Percentiles rank a stretch among this genome's conserved stretches.
Conservation (phyloP, 169 alveolate species). For the Plasmodium vivax region DNA sequence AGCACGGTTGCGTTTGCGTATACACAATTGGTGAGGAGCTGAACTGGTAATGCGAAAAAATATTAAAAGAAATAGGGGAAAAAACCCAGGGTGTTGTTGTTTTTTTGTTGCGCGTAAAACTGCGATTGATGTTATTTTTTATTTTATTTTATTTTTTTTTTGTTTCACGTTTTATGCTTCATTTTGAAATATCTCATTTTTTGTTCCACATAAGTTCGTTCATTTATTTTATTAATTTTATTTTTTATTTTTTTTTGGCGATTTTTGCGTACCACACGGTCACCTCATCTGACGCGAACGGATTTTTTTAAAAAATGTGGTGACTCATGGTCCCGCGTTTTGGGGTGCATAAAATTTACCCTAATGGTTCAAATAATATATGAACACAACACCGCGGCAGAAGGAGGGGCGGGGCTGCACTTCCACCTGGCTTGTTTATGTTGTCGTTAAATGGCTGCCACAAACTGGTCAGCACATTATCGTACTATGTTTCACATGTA, state of each 20-base stretch:
- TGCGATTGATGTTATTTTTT: background rate
- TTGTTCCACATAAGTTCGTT: background rate
- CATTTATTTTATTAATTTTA: background rate
- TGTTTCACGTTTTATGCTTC: background rate
- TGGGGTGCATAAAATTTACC: background rate
- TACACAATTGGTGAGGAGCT: background rate
- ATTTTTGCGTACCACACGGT: background rate
- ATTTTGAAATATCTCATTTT: background rate
- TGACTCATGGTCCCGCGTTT: background rate
- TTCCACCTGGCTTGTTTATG: background rate
- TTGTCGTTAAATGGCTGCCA: background rate
- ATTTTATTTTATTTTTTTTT: background rate
- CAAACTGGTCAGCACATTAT: background rate
- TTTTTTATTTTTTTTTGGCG: background rate
- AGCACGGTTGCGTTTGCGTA: background rate
- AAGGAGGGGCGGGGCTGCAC: background rate
- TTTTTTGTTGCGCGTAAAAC: background rate
- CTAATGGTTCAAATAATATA: background rate
- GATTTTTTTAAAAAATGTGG: background rate
- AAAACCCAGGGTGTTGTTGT: background rate
- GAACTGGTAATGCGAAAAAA: background rate
- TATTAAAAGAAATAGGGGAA: background rate
- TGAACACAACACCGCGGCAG: background rate
- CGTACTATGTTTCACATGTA: background rate
- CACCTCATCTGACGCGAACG: background rate